These are phyloP conservation scores for Raphanus hybrid DNA, from an alignment of 441 rosid genomes.

Conservation along the genomic window DNA sequence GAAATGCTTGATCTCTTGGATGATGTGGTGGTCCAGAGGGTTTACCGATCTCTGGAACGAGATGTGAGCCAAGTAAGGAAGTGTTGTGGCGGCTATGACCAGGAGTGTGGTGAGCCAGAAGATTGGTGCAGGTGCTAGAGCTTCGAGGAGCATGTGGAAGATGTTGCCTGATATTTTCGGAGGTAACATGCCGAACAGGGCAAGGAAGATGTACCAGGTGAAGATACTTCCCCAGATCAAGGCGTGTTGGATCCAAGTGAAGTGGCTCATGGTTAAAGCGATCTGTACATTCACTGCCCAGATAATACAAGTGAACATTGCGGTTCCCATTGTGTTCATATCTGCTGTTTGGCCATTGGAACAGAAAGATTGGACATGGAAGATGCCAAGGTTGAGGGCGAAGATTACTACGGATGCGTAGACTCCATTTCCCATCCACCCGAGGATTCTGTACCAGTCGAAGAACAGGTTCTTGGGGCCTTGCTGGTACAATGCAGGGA, in stretches of 20 bases:
- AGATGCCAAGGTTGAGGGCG: conserved; percentile 66
- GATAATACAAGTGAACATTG: conserved; percentile 94
- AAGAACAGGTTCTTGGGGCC: conserved; percentile 92
- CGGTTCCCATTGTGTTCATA: conserved; percentile 80
- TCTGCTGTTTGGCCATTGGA: conserved; percentile 86
- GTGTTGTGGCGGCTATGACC: conserved; percentile 69
- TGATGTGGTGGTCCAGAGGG: conserved; percentile 96
- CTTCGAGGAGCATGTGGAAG: conserved; percentile 73
- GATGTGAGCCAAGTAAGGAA: conserved; percentile 72
- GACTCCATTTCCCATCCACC: conserved; percentile 95
- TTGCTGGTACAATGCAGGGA: conserved; percentile 98
- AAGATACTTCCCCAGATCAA: conserved; percentile 85
- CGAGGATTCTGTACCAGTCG: conserved; percentile 88
- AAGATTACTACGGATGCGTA: conserved; percentile 78
- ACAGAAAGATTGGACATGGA: conserved; percentile 75
- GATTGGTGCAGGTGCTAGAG: conserved; percentile 80
- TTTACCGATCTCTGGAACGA: conserved; percentile 77
- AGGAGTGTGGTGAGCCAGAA: conserved; percentile 73
- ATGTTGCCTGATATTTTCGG: conserved; percentile 69
- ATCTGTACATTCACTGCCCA: conserved; percentile 93
- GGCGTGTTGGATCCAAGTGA: conserved; percentile 97
- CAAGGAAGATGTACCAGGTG: conserved; percentile 79
- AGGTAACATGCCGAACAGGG: conserved; percentile 73
- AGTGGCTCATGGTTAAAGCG: conserved; percentile 94
- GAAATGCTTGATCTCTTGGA: conserved; percentile 92